Evolutionary conservation across 2,329 filamentous ascomycete species (phyloP).

Genomic region (Scytalidium sp.): DNA sequence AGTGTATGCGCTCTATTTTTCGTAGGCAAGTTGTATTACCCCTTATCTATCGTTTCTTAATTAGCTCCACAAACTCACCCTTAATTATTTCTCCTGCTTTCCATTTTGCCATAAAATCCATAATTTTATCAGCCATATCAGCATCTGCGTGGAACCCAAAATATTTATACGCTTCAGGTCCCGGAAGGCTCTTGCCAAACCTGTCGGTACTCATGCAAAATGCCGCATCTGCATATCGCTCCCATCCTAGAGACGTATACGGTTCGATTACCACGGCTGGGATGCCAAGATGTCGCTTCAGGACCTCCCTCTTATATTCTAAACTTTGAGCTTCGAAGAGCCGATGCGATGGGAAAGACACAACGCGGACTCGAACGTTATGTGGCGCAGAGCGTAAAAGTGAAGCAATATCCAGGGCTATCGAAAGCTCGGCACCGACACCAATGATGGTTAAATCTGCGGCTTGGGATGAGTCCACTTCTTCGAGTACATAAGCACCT

Average conservation of each 20-base stretch:
- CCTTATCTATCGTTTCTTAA: too few species aligned
- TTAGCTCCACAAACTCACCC: constrained; percentile 24
- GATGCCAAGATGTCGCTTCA: constrained; percentile 36
- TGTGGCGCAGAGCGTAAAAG: constrained; percentile 29
- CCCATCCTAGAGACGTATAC: constrained; percentile 54
- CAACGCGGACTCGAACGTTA: constrained; percentile 33
- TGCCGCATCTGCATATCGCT: constrained; percentile 55
- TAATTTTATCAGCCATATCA: not conserved
- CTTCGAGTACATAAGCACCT: constrained; percentile 41
- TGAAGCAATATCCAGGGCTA: constrained; percentile 38
- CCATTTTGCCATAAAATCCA: not conserved
- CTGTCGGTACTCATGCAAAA: constrained; percentile 40
- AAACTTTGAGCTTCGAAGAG: constrained; percentile 37
- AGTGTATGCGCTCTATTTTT: too few species aligned
- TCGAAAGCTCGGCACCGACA: constrained; percentile 32
- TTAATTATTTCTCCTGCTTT: not conserved
- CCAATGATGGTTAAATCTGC: constrained; percentile 42
- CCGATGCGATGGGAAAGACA: constrained; percentile 41
- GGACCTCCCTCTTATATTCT: constrained; percentile 41
- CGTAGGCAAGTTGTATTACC: too few species aligned
- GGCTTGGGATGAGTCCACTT: constrained; percentile 36
- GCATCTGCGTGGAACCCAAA: constrained; percentile 46
- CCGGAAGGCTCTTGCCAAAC: constrained; percentile 54
- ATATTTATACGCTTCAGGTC: constrained; percentile 49
- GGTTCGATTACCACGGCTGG: constrained; percentile 57